Base-by-base conservation (phyloP, 495 filamentous ascomycete species). In the Pseudomonodictys pantanalensis region DNA sequence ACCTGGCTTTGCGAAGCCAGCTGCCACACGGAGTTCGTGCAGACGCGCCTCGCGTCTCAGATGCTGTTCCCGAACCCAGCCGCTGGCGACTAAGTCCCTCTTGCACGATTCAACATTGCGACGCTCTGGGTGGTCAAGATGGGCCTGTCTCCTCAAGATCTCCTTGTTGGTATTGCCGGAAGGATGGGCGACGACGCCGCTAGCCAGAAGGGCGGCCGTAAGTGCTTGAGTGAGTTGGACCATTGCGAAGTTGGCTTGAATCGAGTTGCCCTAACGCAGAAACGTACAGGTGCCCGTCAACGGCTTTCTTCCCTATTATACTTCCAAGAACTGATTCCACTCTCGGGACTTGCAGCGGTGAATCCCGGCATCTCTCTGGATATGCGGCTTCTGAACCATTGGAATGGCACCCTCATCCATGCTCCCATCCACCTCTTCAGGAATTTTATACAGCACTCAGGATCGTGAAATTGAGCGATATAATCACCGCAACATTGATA, bases 201-300 rank as follows among this genome's bases (percentile, higher is more conserved):
- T 43, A 17, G 61, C 61, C 55, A 64, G 32, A 48, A 64, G 55
- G 9, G 42, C 43, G 29, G 60, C 60, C 23, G 61, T 35, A 49
- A 64, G 23, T 24, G 61, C 61, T 43, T 64, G 61, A 10, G 61
- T 26, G 39, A 64, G 25, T 11, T 58, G 61, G 59, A 64, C 61
- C 61, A 64, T 64, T 7, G 17, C 55, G 55, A 49, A 20, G 1
- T 33, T 51, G 52, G 20, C 38, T 30, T 10, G n/a, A 25, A 51
- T 38, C 44, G 52, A 51, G 6, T 35, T 24, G 3, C 42, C 46
- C 43, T 25, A 46, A 26, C 10, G 26, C 35, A 4, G 43, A 20
- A 42, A n/a, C 17, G 41, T 17, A 1, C 25, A 6, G 9, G 2
- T 57, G 17, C 3, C 22, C 2, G 33, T 15, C 23, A 49, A 25